Evolutionary conservation across 345 rosid species (phyloP).

Genomic region (Bretschneidera sinensis): DNA sequence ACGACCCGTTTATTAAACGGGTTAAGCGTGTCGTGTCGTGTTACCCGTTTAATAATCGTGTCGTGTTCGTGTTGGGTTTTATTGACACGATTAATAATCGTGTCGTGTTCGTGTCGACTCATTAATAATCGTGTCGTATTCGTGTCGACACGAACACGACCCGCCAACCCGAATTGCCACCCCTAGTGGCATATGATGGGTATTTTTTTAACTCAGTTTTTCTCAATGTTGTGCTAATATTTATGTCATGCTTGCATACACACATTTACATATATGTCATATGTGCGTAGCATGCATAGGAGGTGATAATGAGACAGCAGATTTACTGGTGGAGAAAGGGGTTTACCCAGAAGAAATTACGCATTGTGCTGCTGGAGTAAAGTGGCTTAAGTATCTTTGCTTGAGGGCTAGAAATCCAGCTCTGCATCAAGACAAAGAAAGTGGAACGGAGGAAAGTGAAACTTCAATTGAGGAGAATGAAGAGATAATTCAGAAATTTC

Average conservation of each 20-base stretch:
- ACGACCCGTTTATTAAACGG: too few species aligned
- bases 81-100: too few species aligned
- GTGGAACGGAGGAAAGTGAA: constrained; percentile 22
- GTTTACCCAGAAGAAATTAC: constrained; percentile 89
- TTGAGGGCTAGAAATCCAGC: constrained; percentile 35
- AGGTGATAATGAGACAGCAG: constrained; percentile 73
- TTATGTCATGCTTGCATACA: neutral
- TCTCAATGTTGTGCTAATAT: neutral
- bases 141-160: too few species aligned
- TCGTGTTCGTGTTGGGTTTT: too few species aligned
- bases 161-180: too few species aligned
- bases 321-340: constrained; percentile 61
- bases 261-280: too few species aligned
- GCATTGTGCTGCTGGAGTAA: constrained; percentile 93
- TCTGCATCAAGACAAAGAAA: constrained; percentile 8
- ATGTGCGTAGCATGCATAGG: constrained; percentile 21
- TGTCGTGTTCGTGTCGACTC: too few species aligned
- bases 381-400: constrained; percentile 81
- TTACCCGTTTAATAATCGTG: too few species aligned
- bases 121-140: too few species aligned
- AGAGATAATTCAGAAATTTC: constrained; percentile 60
- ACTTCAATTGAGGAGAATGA: constrained; percentile 28
- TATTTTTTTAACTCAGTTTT: constrained; percentile 15
- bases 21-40: too few species aligned
- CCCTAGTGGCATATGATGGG: too few species aligned